A percentile compares a stretch with the other conserved stretches of the same genome.
phyloP scores from a whole-genome alignment of 2,329 filamentous ascomycete genomes.

The Beauveria australis region DNA sequence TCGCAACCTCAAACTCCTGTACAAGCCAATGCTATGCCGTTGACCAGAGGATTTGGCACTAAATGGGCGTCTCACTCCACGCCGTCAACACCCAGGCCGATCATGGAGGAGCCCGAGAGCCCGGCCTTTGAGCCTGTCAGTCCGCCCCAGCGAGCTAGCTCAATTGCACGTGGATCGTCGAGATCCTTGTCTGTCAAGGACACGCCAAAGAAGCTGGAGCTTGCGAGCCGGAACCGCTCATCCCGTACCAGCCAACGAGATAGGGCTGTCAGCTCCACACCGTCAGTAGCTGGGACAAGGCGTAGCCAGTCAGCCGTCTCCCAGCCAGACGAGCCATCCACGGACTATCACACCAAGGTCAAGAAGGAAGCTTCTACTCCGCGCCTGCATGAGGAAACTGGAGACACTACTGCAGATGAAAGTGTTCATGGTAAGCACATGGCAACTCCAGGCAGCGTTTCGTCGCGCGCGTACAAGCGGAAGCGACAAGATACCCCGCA shows the following conservation, averaged over 20 bases:
- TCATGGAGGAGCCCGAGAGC: slow-evolving; percentile 33
- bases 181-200: slow-evolving; percentile 16
- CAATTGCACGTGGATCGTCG: slow-evolving; percentile 25
- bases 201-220: slow-evolving; percentile 15
- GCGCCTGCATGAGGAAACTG: slow-evolving; percentile 42
- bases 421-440: slow-evolving; percentile 32
- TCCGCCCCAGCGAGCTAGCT: slow-evolving; percentile 36
- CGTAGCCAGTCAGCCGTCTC: slow-evolving; percentile 39
- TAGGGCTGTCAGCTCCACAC: slow-evolving; percentile 26
- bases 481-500: slow-evolving; percentile 47
- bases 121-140: slow-evolving; percentile 53
- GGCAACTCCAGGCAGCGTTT: slow-evolving; percentile 29
- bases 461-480: slow-evolving; percentile 40
- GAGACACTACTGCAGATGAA: slow-evolving; percentile 49
- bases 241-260: slow-evolving; percentile 28
- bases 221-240: slow-evolving; percentile 23
- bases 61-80: slow-evolving; percentile 51
- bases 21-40: slow-evolving; percentile 20
- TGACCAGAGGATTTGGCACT: slow-evolving; percentile 39
- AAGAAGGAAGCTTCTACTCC: slow-evolving; percentile 55
- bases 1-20: slow-evolving; percentile 28
- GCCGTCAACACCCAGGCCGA: slow-evolving; percentile 46
- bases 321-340: slow-evolving; percentile 39
- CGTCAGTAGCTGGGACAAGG: slow-evolving; percentile 26
- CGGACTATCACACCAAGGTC: slow-evolving; percentile 36